Conservation (phyloP, 106 monocot species). For the Chionographis japonica region DNA sequence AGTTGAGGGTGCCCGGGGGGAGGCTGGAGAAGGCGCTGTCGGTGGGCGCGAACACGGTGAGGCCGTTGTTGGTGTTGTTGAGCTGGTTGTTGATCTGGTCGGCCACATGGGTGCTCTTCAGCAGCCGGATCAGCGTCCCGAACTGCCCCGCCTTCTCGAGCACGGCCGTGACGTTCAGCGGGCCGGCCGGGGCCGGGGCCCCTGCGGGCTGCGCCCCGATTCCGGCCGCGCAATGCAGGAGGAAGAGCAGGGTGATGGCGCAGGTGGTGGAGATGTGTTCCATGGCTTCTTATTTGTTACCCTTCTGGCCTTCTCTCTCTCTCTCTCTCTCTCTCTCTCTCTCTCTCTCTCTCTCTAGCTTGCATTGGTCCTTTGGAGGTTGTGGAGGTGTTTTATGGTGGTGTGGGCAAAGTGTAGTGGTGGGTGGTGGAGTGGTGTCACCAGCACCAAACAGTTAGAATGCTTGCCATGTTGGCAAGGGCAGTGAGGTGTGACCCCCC, state of each 20-base stretch:
- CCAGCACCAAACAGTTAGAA: constrained; percentile 12
- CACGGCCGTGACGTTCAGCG: constrained; percentile 55
- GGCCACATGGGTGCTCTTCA: constrained; percentile 54
- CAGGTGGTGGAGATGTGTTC: background rate
- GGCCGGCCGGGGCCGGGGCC: constrained; percentile 50
- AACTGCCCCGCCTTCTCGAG: constrained; percentile 82
- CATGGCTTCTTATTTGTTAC: constrained; percentile 7
- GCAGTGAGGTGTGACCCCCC: background rate
- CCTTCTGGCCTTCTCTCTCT: background rate
- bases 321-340: too few relatives aligned
- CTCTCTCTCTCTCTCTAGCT: background rate
- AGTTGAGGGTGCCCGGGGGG: constrained; percentile 78
- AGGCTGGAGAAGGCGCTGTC: constrained; percentile 77
- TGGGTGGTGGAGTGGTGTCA: constrained; percentile 12
- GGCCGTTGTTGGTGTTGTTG: constrained; percentile 57
- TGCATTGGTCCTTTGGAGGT: background rate
- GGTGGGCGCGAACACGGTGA: constrained; percentile 79
- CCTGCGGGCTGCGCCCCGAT: constrained; percentile 31
- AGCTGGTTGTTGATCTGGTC: constrained; percentile 74
- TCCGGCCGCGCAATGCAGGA: constrained; percentile 3
- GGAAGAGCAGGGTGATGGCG: constrained; percentile 12
- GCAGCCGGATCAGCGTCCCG: constrained; percentile 48
- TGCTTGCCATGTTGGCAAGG: constrained; percentile 18
- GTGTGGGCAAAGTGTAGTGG: background rate
- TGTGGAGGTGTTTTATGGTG: background rate